Percentiles rank a stretch among this genome's conserved stretches.
Evolutionary conservation across 768 basidiomycete species (phyloP).

Genomic region (Mycena pura): DNA sequence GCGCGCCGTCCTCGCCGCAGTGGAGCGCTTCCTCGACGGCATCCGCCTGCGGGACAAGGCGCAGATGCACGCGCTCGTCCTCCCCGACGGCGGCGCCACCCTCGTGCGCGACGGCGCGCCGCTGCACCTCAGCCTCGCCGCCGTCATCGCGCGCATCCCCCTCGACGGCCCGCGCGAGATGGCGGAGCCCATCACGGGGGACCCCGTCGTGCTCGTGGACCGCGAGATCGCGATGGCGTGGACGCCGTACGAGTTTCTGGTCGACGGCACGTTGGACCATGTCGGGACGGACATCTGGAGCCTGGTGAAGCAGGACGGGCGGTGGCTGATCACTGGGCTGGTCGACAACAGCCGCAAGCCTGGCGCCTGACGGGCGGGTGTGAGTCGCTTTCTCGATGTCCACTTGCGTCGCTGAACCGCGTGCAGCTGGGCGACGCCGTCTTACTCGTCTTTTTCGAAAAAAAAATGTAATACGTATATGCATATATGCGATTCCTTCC

Average conservation of each 20-base stretch:
- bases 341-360: conserved; percentile 19
- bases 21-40: conserved; percentile 20
- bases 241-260: conserved; percentile 26
- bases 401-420: too few relatives aligned
- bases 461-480: too few relatives aligned
- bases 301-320: conserved; percentile 19
- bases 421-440: too few relatives aligned
- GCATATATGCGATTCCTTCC: too few relatives aligned
- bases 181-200: conserved; percentile 11
- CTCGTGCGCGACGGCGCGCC: conserved; percentile 23
- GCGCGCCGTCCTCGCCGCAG: conserved; percentile 16
- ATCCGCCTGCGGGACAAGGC: conserved; percentile 16
- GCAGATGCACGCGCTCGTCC: conserved; percentile 16
- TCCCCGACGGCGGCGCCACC: conserved; percentile 21
- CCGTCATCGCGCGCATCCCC: conserved; percentile 24
- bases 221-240: conserved; percentile 25
- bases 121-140: conserved; percentile 14
- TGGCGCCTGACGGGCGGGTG: too few relatives aligned
- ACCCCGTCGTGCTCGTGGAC: conserved; percentile 18
- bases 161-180: conserved; percentile 20
- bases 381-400: too few relatives aligned
- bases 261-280: conserved; percentile 19
- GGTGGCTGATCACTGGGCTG: conserved; percentile 22
- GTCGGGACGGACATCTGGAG: conserved; percentile 26
- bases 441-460: too few relatives aligned